Evolutionary conservation across 208 protist genomes (phyloP).

Genomic region (Acanthamoeba sp.): DNA sequence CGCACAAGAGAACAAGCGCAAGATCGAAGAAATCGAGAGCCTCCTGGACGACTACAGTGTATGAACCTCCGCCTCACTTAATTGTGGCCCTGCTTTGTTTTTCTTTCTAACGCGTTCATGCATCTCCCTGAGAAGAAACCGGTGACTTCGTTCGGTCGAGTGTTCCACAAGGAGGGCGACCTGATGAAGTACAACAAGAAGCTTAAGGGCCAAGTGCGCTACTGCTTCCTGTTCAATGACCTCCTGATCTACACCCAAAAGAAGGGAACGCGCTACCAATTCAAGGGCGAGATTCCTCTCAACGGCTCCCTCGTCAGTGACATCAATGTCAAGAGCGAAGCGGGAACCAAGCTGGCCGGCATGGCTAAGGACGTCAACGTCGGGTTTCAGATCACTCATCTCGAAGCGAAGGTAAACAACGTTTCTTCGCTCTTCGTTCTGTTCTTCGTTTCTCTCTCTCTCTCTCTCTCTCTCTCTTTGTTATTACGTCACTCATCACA

Average conservation of each 20-base stretch:
- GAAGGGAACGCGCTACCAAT: conserved; percentile 38
- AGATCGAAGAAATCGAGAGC: conserved; percentile 11
- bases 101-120: neutral
- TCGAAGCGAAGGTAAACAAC: neutral
- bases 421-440: too few species aligned
- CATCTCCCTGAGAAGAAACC: neutral
- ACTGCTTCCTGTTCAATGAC: conserved; percentile 70
- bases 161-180: conserved; percentile 55
- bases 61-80: too few species aligned
- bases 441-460: neutral
- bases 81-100: neutral
- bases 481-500: neutral
- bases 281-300: conserved; percentile 30
- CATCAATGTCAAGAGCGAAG: conserved; percentile 15
- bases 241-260: conserved; percentile 59
- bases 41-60: neutral
- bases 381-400: conserved; percentile 8
- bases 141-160: neutral
- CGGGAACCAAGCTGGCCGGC: neutral
- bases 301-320: conserved; percentile 27
- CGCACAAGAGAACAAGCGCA: conserved; percentile 27
- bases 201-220: conserved; percentile 51
- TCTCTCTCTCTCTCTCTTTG: neutral
- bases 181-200: conserved; percentile 66
- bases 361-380: conserved; percentile 4